A percentile compares a stretch with the other conserved stretches of the same genome.
Evolutionary conservation across 2,329 filamentous ascomycete species (phyloP).

Genomic region (Fonsecaea pugnacius): DNA sequence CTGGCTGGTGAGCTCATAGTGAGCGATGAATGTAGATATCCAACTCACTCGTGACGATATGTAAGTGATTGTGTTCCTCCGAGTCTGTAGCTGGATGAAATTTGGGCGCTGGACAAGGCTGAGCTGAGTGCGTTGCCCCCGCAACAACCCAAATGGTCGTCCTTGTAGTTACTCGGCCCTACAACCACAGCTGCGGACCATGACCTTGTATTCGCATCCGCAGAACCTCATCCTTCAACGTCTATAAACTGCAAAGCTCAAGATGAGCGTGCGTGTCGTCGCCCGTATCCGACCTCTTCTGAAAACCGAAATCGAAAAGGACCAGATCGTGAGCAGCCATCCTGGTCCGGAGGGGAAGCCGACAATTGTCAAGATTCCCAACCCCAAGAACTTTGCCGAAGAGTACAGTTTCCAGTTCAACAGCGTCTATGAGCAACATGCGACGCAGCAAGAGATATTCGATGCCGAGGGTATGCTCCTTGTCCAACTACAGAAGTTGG

Average conservation of each 20-base stretch:
- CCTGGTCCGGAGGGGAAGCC: conserved; percentile 65
- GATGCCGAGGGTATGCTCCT: conserved; percentile 75
- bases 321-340: conserved; percentile 74
- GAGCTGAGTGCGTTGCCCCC: conserved; percentile 1
- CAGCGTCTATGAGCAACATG: conserved; percentile 80
- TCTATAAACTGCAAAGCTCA: conserved; percentile 8
- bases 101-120: background rate
- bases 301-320: conserved; percentile 80
- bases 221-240: background rate
- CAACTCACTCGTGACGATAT: background rate
- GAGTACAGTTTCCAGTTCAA: conserved; percentile 95
- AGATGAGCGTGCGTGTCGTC: conserved; percentile 72
- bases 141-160: background rate
- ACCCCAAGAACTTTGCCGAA: conserved; percentile 87
- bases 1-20: background rate
- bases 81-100: background rate
- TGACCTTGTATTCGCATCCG: background rate
- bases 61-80: background rate
- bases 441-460: conserved; percentile 85
- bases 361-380: conserved; percentile 82
- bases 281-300: conserved; percentile 88
- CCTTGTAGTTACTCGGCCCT: background rate
- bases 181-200: background rate
- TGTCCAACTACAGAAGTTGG: background rate
- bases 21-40: background rate